phyloP scores from a whole-genome alignment of 768 basidiomycete species.

The Naganishia onofrii region DNA sequence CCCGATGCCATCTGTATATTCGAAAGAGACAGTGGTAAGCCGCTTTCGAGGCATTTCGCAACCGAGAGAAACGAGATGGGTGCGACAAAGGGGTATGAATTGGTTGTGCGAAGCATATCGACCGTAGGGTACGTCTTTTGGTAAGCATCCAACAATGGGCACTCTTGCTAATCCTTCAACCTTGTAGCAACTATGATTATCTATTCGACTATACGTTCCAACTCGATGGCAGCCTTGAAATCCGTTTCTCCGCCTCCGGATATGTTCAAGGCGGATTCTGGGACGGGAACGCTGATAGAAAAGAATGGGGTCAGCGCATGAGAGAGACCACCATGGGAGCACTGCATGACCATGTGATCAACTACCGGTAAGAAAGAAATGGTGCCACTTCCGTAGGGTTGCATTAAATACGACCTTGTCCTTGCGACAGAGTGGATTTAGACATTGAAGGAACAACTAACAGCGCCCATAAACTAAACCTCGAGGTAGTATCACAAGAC shows the following conservation, averaged over 20 bases:
- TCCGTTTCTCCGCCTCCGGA: slow-evolving; percentile 64
- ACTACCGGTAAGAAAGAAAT: slow-evolving; percentile 49
- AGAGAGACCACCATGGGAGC: slow-evolving; percentile 64
- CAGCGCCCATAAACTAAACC: slow-evolving; percentile 59
- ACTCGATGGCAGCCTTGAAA: slow-evolving; percentile 67
- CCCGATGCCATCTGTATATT: slow-evolving; percentile 66
- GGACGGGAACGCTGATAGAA: slow-evolving; percentile 55
- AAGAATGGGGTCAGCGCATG: slow-evolving; percentile 60
- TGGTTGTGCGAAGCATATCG: slow-evolving; percentile 61
- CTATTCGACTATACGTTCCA: slow-evolving; percentile 67
- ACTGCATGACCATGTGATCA: slow-evolving; percentile 68
- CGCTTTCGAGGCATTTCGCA: slow-evolving; percentile 63
- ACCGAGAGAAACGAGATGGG: slow-evolving; percentile 61
- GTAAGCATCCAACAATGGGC: not conserved
- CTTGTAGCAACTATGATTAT: slow-evolving; percentile 35
- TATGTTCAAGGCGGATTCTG: slow-evolving; percentile 68
- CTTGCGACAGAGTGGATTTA: slow-evolving; percentile 60
- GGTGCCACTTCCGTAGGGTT: not conserved
- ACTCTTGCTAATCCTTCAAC: not conserved
- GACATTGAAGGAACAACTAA: slow-evolving; percentile 64
- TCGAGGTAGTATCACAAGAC: slow-evolving; percentile 57
- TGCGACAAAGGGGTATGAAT: slow-evolving; percentile 62
- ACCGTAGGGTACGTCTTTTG: slow-evolving; percentile 60
- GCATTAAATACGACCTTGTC: not conserved
- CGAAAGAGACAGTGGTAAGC: slow-evolving; percentile 62